Percentiles rank a stretch among this genome's conserved stretches.
phyloP scores from a whole-genome alignment of 2,329 filamentous ascomycete genomes.

The Venturia carpophila region DNA sequence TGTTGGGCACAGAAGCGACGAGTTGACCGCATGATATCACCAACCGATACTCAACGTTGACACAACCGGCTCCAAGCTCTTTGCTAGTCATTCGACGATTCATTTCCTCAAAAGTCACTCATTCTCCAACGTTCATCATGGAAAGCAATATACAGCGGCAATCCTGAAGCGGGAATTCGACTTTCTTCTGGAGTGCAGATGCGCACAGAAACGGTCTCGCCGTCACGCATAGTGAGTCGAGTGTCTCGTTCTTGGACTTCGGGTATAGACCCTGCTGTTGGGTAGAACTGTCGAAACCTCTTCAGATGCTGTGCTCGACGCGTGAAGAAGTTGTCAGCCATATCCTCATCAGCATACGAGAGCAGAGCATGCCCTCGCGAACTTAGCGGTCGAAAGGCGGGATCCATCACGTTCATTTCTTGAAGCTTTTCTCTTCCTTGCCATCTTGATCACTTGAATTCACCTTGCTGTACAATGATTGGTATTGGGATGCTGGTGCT shows the following conservation, averaged over 20 bases:
- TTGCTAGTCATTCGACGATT: conserved; percentile 35
- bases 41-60: conserved; percentile 44
- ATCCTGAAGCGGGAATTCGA: conserved; percentile 22
- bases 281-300: conserved; percentile 27
- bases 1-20: neutral
- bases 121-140: conserved; percentile 40
- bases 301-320: conserved; percentile 26
- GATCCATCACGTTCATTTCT: conserved; percentile 8
- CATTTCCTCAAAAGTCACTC: conserved; percentile 38
- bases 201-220: conserved; percentile 9
- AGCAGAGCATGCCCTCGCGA: too few relatives aligned
- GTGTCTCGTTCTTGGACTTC: conserved; percentile 27
- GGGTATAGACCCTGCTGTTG: conserved; percentile 28
- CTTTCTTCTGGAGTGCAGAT: conserved; percentile 17
- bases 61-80: conserved; percentile 35
- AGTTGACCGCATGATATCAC: conserved; percentile 12
- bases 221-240: conserved; percentile 22
- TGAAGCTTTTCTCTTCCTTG: conserved; percentile 9
- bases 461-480: neutral
- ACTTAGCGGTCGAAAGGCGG: neutral
- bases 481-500: too few relatives aligned
- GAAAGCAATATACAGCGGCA: conserved; percentile 28
- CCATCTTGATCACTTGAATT: neutral
- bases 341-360: too few relatives aligned
- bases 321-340: conserved; percentile 24